Conservation (phyloP, 768 basidiomycete genomes). For the Clavulina sp. region DNA sequence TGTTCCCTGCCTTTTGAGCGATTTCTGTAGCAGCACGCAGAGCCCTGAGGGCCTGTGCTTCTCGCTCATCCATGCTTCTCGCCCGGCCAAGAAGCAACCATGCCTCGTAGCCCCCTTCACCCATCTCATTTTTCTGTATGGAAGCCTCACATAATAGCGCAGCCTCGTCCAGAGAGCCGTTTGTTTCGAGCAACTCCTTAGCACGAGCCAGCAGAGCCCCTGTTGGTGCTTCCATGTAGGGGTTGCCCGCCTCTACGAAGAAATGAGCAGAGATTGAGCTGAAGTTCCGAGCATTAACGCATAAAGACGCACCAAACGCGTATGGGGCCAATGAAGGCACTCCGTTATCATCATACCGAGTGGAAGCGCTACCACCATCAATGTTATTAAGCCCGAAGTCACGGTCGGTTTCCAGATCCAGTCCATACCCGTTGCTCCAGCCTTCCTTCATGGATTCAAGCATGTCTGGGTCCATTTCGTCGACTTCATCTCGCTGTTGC, state of each 20-base stretch:
- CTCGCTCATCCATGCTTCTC: conserved; percentile 76
- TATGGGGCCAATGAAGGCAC: conserved; percentile 59
- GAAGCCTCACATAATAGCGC: conserved; percentile 80
- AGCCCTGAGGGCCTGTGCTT: conserved; percentile 67
- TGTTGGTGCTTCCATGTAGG: conserved; percentile 34
- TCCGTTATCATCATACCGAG: conserved; percentile 47
- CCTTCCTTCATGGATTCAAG: conserved; percentile 43
- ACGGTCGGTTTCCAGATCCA: conserved; percentile 2
- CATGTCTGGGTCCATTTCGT: conserved; percentile 42
- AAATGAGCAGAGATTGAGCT: neutral
- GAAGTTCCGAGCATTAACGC: neutral
- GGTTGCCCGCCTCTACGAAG: conserved; percentile 48
- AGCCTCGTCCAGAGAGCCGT: conserved; percentile 77
- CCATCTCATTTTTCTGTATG: conserved; percentile 64
- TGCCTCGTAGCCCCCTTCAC: conserved; percentile 68
- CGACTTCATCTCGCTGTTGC: conserved; percentile 47
- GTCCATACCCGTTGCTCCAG: conserved; percentile 18
- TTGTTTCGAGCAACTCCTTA: conserved; percentile 55
- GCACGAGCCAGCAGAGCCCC: conserved; percentile 48
- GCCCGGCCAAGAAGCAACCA: conserved; percentile 89
- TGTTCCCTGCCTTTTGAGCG: conserved; percentile 45
- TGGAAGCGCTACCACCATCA: neutral
- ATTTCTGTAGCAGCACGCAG: conserved; percentile 50
- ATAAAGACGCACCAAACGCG: conserved; percentile 44
- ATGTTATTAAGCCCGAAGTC: conserved; percentile 19